A percentile compares a stretch with the other conserved stretches of the same genome.
Evolutionary conservation across 768 basidiomycete species (phyloP).

Genomic region (Boletales sp.): DNA sequence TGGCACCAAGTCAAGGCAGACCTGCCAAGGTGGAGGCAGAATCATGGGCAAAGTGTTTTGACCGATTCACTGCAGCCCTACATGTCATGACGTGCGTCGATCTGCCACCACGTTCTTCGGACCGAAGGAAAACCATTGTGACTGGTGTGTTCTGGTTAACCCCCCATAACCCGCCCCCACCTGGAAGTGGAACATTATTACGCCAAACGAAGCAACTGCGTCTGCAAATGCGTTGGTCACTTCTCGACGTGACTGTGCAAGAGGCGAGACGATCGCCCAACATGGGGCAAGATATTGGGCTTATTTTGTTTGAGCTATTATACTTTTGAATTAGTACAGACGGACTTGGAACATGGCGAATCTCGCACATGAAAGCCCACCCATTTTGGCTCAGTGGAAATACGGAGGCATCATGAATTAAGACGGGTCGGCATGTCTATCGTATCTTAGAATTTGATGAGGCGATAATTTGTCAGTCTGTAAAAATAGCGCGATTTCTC

Average conservation of each 20-base stretch:
- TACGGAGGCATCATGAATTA: conserved; percentile 18
- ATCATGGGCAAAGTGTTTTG: conserved; percentile 19
- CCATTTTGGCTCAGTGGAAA: conserved; percentile 29
- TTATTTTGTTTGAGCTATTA: conserved; percentile 17
- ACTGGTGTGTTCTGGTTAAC: conserved; percentile 23
- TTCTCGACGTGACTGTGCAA: conserved; percentile 21
- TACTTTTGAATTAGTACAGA: conserved; percentile 21
- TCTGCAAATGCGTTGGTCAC: conserved; percentile 24
- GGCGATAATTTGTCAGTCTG: too few relatives aligned
- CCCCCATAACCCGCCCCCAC: conserved; percentile 22
- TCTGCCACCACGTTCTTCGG: background rate
- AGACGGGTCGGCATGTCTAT: background rate
- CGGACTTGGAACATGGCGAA: conserved; percentile 22
- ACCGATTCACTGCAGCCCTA: conserved; percentile 21
- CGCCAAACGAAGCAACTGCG: conserved; percentile 17
- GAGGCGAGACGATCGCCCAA: conserved; percentile 20
- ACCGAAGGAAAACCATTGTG: background rate
- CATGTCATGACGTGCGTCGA: conserved; percentile 22
- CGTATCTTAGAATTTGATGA: too few relatives aligned
- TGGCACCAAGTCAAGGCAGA: conserved; percentile 12
- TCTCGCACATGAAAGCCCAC: conserved; percentile 24
- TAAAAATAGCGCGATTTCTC: too few relatives aligned
- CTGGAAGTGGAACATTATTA: conserved; percentile 17
- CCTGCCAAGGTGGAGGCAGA: conserved; percentile 16
- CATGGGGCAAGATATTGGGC: conserved; percentile 18